Conservation (phyloP, 1,284 basidiomycete species). For the Xerocomus amazonicus region DNA sequence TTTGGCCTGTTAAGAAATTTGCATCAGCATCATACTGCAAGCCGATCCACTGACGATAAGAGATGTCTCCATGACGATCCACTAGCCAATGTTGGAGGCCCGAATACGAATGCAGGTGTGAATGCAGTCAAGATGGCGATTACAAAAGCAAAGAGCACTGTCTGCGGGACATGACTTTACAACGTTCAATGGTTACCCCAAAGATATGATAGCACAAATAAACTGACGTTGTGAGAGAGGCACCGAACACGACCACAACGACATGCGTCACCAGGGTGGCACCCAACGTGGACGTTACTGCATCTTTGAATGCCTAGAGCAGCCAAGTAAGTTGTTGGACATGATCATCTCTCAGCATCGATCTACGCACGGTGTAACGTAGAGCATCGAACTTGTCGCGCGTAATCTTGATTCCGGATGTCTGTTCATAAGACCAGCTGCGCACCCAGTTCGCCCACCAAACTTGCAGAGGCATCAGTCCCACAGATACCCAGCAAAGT, state of each 20-base stretch:
- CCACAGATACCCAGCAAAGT: conserved; percentile 56
- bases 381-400: conserved; percentile 31
- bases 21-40: neutral
- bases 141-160: conserved; percentile 65
- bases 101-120: conserved; percentile 69
- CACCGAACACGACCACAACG: conserved; percentile 69
- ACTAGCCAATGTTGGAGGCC: conserved; percentile 52
- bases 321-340: conserved; percentile 4
- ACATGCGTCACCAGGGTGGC: conserved; percentile 47
- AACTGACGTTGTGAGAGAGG: conserved; percentile 60
- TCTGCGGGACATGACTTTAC: conserved; percentile 50
- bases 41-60: conserved; percentile 62
- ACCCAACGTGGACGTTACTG: conserved; percentile 51
- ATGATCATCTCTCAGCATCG: conserved; percentile 15
- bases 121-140: conserved; percentile 67
- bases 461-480: conserved; percentile 54
- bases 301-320: conserved; percentile 39
- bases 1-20: conserved; percentile 45
- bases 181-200: conserved; percentile 9
- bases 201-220: neutral
- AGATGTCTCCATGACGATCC: conserved; percentile 69
- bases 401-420: conserved; percentile 36
- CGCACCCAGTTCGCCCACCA: conserved; percentile 76
- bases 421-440: conserved; percentile 46
- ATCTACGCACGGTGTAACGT: conserved; percentile 32